These are phyloP conservation scores for Salix arbutifolia DNA, from an alignment of 345 rosid genomes.

Conservation along the genomic window DNA sequence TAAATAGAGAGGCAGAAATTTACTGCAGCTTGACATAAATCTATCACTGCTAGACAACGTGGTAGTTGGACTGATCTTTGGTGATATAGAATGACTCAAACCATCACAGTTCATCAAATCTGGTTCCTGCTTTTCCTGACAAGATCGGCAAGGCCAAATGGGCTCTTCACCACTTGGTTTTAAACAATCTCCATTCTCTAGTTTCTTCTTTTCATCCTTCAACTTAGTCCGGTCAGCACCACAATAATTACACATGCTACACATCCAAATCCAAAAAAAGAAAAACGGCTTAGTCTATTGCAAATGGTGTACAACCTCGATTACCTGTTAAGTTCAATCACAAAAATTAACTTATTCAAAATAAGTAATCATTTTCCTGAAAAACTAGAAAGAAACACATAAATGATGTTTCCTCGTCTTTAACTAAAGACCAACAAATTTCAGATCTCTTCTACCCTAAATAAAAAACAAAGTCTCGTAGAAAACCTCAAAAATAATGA, in stretches of 20 bases:
- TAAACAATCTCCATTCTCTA: constrained; percentile 25
- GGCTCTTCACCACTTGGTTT: constrained; percentile 28
- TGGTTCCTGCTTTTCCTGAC: constrained; percentile 43
- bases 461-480: not conserved
- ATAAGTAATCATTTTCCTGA: not conserved
- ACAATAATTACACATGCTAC: constrained; percentile 35
- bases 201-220: constrained; percentile 29
- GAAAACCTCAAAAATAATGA: not conserved
- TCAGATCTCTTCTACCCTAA: not conserved
- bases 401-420: not conserved
- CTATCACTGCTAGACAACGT: constrained; percentile 60
- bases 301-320: not conserved
- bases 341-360: not conserved
- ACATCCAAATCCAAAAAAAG: constrained; percentile 4
- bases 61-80: constrained; percentile 55
- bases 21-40: constrained; percentile 65
- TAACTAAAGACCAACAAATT: not conserved
- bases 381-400: not conserved
- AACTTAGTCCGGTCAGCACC: constrained; percentile 31
- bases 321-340: constrained; percentile 10
- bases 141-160: constrained; percentile 42
- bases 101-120: constrained; percentile 25
- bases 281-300: not conserved
- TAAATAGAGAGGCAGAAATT: constrained; percentile 10
- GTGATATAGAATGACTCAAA: constrained; percentile 25